Percentiles rank a stretch among this genome's conserved stretches.
Conservation (phyloP, 192 early-diverging fungal species). For the Coemansia asiatica region DNA sequence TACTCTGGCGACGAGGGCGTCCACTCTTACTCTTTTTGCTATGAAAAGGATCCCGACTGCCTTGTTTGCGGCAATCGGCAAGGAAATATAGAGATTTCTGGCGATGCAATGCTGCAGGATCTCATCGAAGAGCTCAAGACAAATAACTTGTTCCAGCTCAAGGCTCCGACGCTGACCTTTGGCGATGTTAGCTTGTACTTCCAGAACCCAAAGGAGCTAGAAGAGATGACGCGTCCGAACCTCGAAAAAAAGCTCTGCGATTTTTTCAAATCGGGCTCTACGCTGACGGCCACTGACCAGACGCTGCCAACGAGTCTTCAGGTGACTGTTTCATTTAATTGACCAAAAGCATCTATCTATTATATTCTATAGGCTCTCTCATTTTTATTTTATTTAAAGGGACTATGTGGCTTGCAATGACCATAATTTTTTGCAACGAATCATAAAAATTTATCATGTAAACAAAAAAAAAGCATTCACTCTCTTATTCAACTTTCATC, state of each 20-base stretch:
- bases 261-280: conserved; percentile 67
- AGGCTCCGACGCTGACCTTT: conserved; percentile 72
- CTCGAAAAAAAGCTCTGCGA: conserved; percentile 66
- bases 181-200: conserved; percentile 73
- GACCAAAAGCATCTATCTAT: neutral
- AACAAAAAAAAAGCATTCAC: neutral
- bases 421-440: neutral
- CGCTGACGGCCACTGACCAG: conserved; percentile 82
- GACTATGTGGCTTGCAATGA: neutral
- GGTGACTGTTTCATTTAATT: conserved; percentile 34
- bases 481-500: no score
- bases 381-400: neutral
- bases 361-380: no score
- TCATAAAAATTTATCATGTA: no score
- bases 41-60: conserved; percentile 81
- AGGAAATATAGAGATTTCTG: conserved; percentile 55
- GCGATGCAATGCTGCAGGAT: conserved; percentile 69
- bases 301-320: conserved; percentile 46
- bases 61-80: conserved; percentile 81
- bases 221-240: conserved; percentile 82
- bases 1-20: conserved; percentile 90
- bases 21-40: conserved; percentile 87
- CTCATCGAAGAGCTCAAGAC: conserved; percentile 82
- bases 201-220: conserved; percentile 78
- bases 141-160: conserved; percentile 75